Evolutionary conservation across 2,329 filamentous ascomycete genomes (phyloP), one percentile per base, ranked within the genome.

Genomic region (Botrytis tulipae): DNA sequence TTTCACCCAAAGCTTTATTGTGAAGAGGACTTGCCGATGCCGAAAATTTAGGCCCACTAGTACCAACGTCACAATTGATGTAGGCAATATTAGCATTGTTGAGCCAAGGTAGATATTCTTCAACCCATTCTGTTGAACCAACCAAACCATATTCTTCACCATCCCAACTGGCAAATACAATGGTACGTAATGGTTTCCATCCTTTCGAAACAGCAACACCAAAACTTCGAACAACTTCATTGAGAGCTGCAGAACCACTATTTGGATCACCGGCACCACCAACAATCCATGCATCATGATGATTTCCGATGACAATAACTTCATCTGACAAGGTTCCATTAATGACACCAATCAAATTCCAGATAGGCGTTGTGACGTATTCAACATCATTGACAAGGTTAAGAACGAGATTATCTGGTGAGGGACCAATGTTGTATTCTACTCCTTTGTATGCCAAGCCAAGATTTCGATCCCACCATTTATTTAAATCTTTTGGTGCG

Each of bases 311-410:
- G 5, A 99, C 87, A 63, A 99, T 86, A 1, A 97, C 94, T 80
- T 98, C 94, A 78, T 97, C 90, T 78, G 94, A 90, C 51, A 96
- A 89, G 0, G 92, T 92, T 16, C 95, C 96, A 78, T 97, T 97
- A 81, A 99, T 93, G 63, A 96, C 86, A 62, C 95, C 95, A 76
- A 98, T 95, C 3, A 96, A 93, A 80, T 99, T 92, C 94, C 94
- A 97, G 70, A 95, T 85, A 6, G 93, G 92, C 0, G 92, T 96
- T 1, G 88, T 95, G 22, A 90, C 89, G 79, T 97, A 96, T 63
- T 94, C 89, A 83, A 97, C 93, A 79, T 94, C 85, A 79, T 95
- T 97, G 79, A 88, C 86, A 59, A 93, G 86, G 80, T 94, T 93
- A 72, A 96, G 84, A 0, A 89, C 89, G 2, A 95, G 80, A 71